phyloP scores from a whole-genome alignment of 2,329 filamentous ascomycete species.

The Hypoxylon sp. region DNA sequence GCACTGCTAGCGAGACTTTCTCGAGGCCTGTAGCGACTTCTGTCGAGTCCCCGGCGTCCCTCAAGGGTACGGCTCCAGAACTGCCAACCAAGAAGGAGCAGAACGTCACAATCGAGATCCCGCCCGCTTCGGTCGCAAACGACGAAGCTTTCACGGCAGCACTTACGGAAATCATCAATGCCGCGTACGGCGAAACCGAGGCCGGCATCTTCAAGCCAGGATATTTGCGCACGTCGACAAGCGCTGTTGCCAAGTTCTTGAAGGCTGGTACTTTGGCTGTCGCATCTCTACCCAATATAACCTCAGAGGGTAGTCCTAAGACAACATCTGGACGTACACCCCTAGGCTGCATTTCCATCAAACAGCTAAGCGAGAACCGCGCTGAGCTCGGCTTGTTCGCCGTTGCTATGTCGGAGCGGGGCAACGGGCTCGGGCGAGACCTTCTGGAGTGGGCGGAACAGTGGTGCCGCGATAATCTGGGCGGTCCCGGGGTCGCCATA shows the following conservation, averaged over 20 bases:
- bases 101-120: slow-evolving; percentile 36
- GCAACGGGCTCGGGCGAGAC: slow-evolving; percentile 46
- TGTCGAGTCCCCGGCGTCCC: not conserved
- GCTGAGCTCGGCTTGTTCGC: slow-evolving; percentile 51
- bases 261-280: slow-evolving; percentile 44
- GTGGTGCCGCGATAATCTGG: slow-evolving; percentile 29
- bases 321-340: not conserved
- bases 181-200: slow-evolving; percentile 67
- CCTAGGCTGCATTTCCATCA: slow-evolving; percentile 48
- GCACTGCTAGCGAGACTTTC: not conserved
- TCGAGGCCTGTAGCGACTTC: not conserved
- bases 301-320: not conserved
- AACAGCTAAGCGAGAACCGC: slow-evolving; percentile 24
- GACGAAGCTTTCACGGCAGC: slow-evolving; percentile 32
- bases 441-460: slow-evolving; percentile 50
- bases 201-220: slow-evolving; percentile 58
- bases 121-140: slow-evolving; percentile 31
- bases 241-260: slow-evolving; percentile 42
- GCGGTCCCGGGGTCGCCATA: slow-evolving; percentile 23
- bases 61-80: not conserved
- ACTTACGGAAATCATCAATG: slow-evolving; percentile 43
- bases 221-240: slow-evolving; percentile 43
- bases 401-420: slow-evolving; percentile 42
- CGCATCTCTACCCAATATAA: slow-evolving; percentile 26
- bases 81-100: not conserved